Base-by-base conservation (phyloP, 352 stramenopile species). In the Pythium periplocum region DNA sequence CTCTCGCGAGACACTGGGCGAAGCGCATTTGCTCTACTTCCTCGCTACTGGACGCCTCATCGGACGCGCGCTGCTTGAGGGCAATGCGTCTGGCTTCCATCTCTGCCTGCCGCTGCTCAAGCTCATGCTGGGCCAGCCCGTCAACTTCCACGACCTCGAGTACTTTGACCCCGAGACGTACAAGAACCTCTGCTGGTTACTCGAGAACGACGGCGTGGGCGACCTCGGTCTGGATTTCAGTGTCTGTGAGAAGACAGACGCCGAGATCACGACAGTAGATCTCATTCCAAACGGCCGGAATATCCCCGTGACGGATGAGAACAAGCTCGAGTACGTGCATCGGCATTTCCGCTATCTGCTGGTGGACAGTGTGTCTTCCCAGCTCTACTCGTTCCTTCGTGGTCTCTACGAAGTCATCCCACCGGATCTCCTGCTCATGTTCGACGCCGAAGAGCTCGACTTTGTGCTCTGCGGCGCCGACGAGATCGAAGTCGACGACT, bases 341-440 rank as follows among this genome's bases (percentile, higher is more conserved):
- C 75, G 78, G 7, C 94, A 87, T 57, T 77, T 98, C 9, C 93
- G 97, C 62, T 98, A 98, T 66, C 73, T 95, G 37, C 57, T 99
- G 37, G 77, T 98, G 41, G 90, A 91, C 44, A 87, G 91, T 38
- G 90, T 98, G 4, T 83, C 95, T 17, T 41, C 71, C 8, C 91
- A 98, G 71, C 74, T 98, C 5, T 74, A 78, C 48, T 70, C 86
- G 10, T 95, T 99, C 51, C 60, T 99, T 3, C 90, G 87, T 47
- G 97, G 97, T 12, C 92, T 99, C 45, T 98, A 98, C 67, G 94
- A 99, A 60, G 91, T 99, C 8, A 45, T 98, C 33, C 94, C 93
- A 0, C 73, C 91, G 40, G 73, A 89, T n/a, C 64, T 97, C 8
- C 64, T 98, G 7, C 84, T 88, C 17, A 73, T 97, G n/a, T 98